phyloP scores from a whole-genome alignment of 352 stramenopile genomes.

The Phytophthora nicotianae region DNA sequence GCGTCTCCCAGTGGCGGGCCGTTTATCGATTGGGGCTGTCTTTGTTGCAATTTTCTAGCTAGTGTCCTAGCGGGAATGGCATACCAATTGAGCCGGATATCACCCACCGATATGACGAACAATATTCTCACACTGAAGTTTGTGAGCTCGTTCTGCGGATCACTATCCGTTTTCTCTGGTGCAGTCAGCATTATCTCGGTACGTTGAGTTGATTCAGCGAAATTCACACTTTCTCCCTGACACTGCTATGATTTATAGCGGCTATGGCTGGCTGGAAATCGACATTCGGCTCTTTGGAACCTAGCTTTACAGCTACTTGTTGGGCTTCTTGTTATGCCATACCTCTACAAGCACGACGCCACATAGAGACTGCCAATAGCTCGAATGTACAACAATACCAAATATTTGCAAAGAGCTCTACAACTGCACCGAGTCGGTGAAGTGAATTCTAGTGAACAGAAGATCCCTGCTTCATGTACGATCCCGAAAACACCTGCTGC shows the following conservation, averaged over 20 bases:
- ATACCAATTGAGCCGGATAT: conserved; percentile 59
- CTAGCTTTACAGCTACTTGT: conserved; percentile 50
- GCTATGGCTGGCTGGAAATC: conserved; percentile 51
- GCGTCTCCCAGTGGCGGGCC: conserved; percentile 20
- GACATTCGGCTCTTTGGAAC: conserved; percentile 56
- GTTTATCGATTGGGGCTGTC: conserved; percentile 62
- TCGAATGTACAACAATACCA: no score
- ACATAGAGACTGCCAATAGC: background rate
- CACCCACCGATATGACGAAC: conserved; percentile 42
- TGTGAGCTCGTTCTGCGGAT: conserved; percentile 80
- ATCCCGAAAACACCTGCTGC: no score
- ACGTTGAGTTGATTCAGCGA: conserved; percentile 2
- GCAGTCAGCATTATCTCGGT: conserved; percentile 62
- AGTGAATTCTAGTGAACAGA: no score
- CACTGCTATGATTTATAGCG: conserved; percentile 32
- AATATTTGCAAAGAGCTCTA: background rate
- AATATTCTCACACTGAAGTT: conserved; percentile 77
- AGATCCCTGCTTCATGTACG: no score
- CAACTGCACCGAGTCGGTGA: background rate
- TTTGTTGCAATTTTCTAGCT: conserved; percentile 61
- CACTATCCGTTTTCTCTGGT: conserved; percentile 67
- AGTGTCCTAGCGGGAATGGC: conserved; percentile 52
- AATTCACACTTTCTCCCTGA: conserved; percentile 3
- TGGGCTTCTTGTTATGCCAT: conserved; percentile 61
- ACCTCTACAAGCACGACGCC: conserved; percentile 63